phyloP scores from a whole-genome alignment of 2,329 filamentous ascomycete genomes.

The Sclerotinia sclerotiorum region DNA sequence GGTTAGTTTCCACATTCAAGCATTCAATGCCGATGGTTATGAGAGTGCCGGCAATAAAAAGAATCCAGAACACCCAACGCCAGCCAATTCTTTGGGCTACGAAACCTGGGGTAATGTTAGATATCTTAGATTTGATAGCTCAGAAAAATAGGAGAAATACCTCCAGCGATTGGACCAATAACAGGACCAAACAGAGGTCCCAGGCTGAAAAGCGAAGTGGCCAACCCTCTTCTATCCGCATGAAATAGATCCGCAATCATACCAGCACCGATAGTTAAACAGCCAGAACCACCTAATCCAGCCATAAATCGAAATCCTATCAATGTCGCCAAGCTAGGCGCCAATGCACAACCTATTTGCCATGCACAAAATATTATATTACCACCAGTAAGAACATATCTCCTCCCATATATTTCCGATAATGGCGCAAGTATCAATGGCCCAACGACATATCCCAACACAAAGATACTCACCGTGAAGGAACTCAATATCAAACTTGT shows the following conservation, averaged over 20 bases:
- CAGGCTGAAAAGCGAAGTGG: conserved; percentile 29
- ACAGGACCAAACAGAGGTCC: conserved; percentile 41
- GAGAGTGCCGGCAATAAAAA: conserved; percentile 36
- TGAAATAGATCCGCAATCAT: conserved; percentile 32
- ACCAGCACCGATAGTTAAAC: conserved; percentile 35
- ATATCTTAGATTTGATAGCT: background rate
- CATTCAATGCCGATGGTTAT: conserved; percentile 42
- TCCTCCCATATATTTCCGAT: conserved; percentile 58
- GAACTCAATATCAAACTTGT: conserved; percentile 50
- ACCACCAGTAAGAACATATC: conserved; percentile 43
- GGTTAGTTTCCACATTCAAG: conserved; percentile 50
- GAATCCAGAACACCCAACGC: conserved; percentile 37
- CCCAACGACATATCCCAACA: conserved; percentile 33
- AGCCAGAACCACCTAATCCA: conserved; percentile 55
- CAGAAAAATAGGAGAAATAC: conserved; percentile 7
- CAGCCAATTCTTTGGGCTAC: conserved; percentile 41
- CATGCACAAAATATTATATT: conserved; percentile 53
- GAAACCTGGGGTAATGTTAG: conserved; percentile 34
- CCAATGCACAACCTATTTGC: conserved; percentile 55
- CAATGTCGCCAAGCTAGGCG: conserved; percentile 49
- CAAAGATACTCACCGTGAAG: conserved; percentile 53
- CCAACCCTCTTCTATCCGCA: conserved; percentile 28
- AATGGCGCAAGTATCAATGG: conserved; percentile 47
- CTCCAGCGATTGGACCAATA: conserved; percentile 40
- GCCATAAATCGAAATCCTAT: conserved; percentile 61